phyloP scores from a whole-genome alignment of 768 basidiomycete species.

The Epithele typhae region DNA sequence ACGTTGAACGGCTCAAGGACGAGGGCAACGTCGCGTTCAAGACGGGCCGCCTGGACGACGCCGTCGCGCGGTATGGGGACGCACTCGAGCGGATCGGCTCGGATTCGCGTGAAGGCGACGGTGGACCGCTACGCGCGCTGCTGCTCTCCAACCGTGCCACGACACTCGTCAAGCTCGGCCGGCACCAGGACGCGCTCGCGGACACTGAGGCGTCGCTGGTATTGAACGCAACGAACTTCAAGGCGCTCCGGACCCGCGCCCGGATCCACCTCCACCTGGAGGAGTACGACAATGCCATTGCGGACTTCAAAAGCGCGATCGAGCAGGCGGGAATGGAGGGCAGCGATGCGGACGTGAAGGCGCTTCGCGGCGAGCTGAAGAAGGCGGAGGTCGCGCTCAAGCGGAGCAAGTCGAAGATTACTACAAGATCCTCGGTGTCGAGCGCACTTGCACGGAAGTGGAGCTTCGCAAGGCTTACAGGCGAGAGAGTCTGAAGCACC shows the following conservation, averaged over 20 bases:
- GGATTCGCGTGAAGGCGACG: conserved; percentile 65
- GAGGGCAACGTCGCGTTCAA: conserved; percentile 83
- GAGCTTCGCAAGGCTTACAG: conserved; percentile 94
- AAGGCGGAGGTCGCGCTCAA: conserved; percentile 82
- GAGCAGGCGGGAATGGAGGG: conserved; percentile 66
- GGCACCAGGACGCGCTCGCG: conserved; percentile 60
- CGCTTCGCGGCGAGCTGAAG: conserved; percentile 62
- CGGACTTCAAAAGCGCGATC: conserved; percentile 77
- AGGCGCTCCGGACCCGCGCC: conserved; percentile 83
- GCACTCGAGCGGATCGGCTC: conserved; percentile 73
- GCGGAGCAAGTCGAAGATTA: conserved; percentile 90
- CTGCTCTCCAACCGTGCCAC: conserved; percentile 83
- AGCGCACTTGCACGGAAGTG: conserved; percentile 54
- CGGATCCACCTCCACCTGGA: conserved; percentile 74
- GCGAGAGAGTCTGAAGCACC: conserved; percentile 78
- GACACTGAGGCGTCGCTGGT: conserved; percentile 68
- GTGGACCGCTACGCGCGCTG: conserved; percentile 77
- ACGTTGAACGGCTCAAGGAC: conserved; percentile 79
- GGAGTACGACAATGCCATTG: conserved; percentile 63
- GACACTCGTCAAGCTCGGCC: conserved; percentile 69
- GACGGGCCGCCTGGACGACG: conserved; percentile 49
- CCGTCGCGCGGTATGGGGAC: conserved; percentile 64
- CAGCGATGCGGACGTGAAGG: conserved; percentile 56
- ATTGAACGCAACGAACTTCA: conserved; percentile 67
- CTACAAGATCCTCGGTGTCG: conserved; percentile 70